Percentiles rank a stretch among this genome's conserved stretches.
Evolutionary conservation across 306 rosid genomes (phyloP).

Genomic region (Rosa lucieae): DNA sequence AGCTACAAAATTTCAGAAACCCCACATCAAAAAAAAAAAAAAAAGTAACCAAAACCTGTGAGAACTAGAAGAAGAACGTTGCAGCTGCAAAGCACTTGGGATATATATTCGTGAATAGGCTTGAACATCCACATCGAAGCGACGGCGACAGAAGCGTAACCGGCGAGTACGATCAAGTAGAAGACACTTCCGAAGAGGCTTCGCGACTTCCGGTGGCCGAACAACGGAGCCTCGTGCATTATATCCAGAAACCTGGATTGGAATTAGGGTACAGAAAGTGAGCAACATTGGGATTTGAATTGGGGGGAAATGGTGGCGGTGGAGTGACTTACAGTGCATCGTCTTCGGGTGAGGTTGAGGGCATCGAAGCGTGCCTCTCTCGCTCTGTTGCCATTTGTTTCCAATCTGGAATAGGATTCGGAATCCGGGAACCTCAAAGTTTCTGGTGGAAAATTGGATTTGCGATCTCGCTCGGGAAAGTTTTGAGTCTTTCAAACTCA

Average conservation of each 20-base stretch:
- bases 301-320: neutral
- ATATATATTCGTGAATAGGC: constrained; percentile 38
- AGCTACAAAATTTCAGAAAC: neutral
- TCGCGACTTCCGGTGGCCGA: constrained; percentile 85
- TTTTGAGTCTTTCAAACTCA: neutral
- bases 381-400: constrained; percentile 35
- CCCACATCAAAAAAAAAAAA: constrained; percentile 5
- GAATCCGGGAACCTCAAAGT: neutral
- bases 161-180: constrained; percentile 63
- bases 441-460: neutral
- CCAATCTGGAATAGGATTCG: neutral
- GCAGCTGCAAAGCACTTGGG: constrained; percentile 80
- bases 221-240: constrained; percentile 89
- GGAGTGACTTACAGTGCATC: constrained; percentile 31
- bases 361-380: constrained; percentile 22
- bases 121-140: constrained; percentile 79
- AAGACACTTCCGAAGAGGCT: constrained; percentile 77
- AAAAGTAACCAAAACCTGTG: constrained; percentile 53
- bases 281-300: neutral
- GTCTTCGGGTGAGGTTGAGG: constrained; percentile 34
- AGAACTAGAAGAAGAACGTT: constrained; percentile 73
- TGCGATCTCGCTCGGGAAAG: constrained; percentile 5
- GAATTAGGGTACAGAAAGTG: neutral
- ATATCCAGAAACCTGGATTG: constrained; percentile 78
- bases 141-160: constrained; percentile 64